Evolutionary conservation across 208 protist genomes (phyloP).

Genomic region (Trypanosoma lewisi): DNA sequence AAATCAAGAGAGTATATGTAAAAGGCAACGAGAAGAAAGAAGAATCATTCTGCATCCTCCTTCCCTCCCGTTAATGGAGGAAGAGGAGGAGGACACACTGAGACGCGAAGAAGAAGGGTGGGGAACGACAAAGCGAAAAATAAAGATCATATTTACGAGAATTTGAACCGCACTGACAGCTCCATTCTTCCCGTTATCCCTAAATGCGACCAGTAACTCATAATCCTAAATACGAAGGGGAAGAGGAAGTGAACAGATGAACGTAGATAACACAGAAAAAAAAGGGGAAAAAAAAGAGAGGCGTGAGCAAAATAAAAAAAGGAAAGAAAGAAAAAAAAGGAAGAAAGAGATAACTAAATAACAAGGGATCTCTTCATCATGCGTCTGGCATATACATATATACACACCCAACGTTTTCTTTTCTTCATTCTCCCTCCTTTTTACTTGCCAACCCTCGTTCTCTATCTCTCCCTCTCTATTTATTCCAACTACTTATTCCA

Average conservation of each 20-base stretch:
- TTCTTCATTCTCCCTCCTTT: neutral
- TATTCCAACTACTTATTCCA: too few relatives aligned
- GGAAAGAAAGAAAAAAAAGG: neutral
- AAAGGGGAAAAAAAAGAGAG: conserved; percentile 7
- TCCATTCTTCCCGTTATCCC: conserved; percentile 2
- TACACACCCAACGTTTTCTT: neutral
- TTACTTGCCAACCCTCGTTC: neutral
- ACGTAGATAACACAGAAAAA: conserved; percentile 2
- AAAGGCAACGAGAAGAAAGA: neutral
- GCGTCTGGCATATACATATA: neutral
- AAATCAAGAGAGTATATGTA: neutral
- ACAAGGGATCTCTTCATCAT: neutral
- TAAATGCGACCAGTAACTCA: conserved; percentile 3
- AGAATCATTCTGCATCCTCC: too few relatives aligned
- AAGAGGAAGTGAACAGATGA: neutral
- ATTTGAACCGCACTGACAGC: neutral
- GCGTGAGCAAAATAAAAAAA: neutral
- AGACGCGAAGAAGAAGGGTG: neutral
- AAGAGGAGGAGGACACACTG: neutral
- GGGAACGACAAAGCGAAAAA: neutral
- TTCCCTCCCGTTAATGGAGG: neutral
- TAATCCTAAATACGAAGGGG: conserved; percentile 3
- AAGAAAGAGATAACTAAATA: neutral
- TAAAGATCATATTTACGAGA: neutral
- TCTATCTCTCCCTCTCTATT: neutral